Evolutionary conservation across 139 green algal species (phyloP), one percentile per base, ranked within the genome.

Genomic region (Chlorella ohadii): DNA sequence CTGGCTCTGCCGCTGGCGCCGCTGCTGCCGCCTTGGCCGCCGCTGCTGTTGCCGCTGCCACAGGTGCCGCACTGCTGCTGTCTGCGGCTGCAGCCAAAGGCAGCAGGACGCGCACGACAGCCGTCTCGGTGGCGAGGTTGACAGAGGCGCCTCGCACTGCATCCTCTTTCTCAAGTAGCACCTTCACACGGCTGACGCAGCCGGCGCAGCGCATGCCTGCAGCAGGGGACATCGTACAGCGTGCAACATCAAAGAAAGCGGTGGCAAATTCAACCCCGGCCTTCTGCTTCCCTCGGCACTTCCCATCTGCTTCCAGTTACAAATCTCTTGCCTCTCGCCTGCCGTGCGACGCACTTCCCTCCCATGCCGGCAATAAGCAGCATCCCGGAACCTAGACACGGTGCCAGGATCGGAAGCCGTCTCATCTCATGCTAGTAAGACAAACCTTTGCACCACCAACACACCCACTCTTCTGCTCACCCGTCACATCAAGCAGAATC

Each of bases 61-160:
- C 67, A 55, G 39, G 44, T 27, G 74, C 63, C 71, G 33, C 67
- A 79, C 41, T 55, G 72, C 39, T 33, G 36, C 23, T 34, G 44
- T 38, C 71, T 6, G 71, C 27, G 61, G 38, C 39, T 57, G 44
- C 71, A 25, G 39, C n/a, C 2, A 51, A 31, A 0, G 88, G 86
- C 34, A 97, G 64, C n/a, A 71, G 22, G 59, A 97, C 89, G 3
- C 88, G 85, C 83, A 97, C 95, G 20, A 97, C 85, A 3, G 96
- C 96, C 20, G 93, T 97, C 81, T 98, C 96, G 5, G 95, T 99
- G 38, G 94, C 92, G 16, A 98, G 90, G 85, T 98, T 98, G 38
- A 99, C 96, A 0, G 86, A 95, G 7, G 96, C 96, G 19, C 19
- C 68, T 16, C 67, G 65, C 47, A 89, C 82, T 7, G 55, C 23